A percentile compares a stretch with the other conserved stretches of the same genome.
These are phyloP conservation scores for Boletus sensibilis DNA, from an alignment of 768 basidiomycete species.

Conservation along the genomic window DNA sequence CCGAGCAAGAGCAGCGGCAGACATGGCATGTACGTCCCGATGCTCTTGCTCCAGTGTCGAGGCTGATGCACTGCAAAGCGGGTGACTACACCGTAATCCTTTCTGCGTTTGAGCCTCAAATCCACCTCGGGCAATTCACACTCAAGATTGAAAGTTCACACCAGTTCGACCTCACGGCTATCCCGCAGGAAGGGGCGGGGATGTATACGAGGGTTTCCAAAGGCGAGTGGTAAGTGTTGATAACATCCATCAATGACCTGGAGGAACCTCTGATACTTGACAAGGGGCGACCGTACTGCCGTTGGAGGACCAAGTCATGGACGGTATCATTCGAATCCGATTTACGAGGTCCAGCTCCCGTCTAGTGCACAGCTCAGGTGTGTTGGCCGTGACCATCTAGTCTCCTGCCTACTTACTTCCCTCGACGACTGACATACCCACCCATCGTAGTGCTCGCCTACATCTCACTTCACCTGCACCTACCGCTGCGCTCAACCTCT, in stretches of 20 bases:
- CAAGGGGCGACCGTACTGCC: constrained; percentile 57
- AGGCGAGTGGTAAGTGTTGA: constrained; percentile 69
- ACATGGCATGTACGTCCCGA: constrained; percentile 49
- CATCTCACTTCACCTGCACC: constrained; percentile 51
- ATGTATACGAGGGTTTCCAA: constrained; percentile 72
- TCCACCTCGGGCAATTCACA: constrained; percentile 61
- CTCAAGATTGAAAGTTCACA: constrained; percentile 61
- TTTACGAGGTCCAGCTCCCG: constrained; percentile 59
- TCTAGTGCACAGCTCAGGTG: constrained; percentile 58
- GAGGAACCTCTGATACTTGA: neutral
- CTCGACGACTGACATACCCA: neutral
- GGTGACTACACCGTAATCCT: constrained; percentile 84
- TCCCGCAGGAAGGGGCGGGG: constrained; percentile 87
- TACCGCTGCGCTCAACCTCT: constrained; percentile 55
- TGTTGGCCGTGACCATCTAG: constrained; percentile 17
- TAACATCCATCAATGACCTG: neutral
- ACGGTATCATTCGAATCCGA: constrained; percentile 66
- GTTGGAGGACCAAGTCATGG: constrained; percentile 69
- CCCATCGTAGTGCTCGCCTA: constrained; percentile 57
- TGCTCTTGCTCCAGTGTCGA: neutral
- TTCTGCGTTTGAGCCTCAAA: constrained; percentile 76
- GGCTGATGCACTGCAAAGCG: constrained; percentile 20
- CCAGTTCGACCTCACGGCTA: constrained; percentile 59
- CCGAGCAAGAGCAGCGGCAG: constrained; percentile 52
- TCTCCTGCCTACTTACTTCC: constrained; percentile 27